phyloP scores from a whole-genome alignment of 2,329 filamentous ascomycete species.

The Trichoderma cornu-damae region DNA sequence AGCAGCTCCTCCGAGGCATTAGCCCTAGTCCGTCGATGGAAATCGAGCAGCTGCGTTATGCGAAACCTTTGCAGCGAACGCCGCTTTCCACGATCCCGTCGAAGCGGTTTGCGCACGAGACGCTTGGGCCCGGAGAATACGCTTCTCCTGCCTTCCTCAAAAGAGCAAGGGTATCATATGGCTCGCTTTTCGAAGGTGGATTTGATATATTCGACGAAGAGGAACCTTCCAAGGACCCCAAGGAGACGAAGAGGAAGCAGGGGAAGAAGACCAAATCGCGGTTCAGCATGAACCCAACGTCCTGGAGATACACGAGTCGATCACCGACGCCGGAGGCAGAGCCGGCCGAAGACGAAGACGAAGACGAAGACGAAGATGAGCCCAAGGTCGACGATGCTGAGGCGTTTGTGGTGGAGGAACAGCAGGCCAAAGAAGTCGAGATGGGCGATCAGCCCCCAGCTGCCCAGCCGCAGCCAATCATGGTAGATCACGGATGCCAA shows the following conservation, averaged over 20 bases:
- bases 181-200: constrained; percentile 57
- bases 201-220: constrained; percentile 63
- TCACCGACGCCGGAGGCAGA: constrained; percentile 64
- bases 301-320: constrained; percentile 70
- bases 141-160: constrained; percentile 77
- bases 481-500: constrained; percentile 36
- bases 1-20: not conserved
- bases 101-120: constrained; percentile 34
- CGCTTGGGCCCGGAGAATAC: constrained; percentile 51
- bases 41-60: not conserved
- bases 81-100: constrained; percentile 22
- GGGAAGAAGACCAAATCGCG: constrained; percentile 70
- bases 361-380: constrained; percentile 22
- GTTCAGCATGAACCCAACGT: constrained; percentile 59
- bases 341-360: constrained; percentile 24
- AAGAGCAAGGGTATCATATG: constrained; percentile 63
- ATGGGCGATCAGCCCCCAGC: not conserved
- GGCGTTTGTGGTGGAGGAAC: constrained; percentile 18
- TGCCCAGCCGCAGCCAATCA: constrained; percentile 26
- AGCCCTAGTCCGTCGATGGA: constrained; percentile 3
- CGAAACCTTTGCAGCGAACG: constrained; percentile 14
- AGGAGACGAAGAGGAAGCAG: constrained; percentile 75
- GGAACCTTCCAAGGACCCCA: constrained; percentile 41
- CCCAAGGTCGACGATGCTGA: constrained; percentile 9
- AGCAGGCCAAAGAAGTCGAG: not conserved